These are phyloP conservation scores for Tricholoma sp. DNA, from an alignment of 768 basidiomycete species.

Conservation along the genomic window DNA sequence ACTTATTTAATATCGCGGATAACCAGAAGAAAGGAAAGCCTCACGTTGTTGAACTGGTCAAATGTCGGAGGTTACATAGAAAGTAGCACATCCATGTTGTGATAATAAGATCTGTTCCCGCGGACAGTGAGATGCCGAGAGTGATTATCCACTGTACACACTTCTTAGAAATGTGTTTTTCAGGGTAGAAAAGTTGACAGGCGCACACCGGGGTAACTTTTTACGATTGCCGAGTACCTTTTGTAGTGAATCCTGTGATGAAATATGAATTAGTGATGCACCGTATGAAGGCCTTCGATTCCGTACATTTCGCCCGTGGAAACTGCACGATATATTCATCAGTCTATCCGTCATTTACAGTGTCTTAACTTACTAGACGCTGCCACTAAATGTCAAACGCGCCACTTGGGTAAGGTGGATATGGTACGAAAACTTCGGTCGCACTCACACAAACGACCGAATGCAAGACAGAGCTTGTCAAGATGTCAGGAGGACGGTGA, in stretches of 20 bases:
- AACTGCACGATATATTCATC: constrained; percentile 7
- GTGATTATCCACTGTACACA: constrained; percentile 36
- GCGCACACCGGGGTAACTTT: constrained; percentile 18
- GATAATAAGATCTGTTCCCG: constrained; percentile 33
- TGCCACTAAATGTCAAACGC: constrained; percentile 11
- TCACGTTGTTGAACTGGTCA: constrained; percentile 25
- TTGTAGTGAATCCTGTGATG: constrained; percentile 12
- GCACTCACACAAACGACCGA: constrained; percentile 18
- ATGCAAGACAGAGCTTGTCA: constrained; percentile 15
- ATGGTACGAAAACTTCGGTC: not conserved
- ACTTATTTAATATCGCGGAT: not conserved
- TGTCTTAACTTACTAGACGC: constrained; percentile 13
- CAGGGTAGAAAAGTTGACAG: not conserved
- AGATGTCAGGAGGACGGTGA: not conserved
- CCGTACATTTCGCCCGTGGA: constrained; percentile 21
- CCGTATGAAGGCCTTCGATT: no score
- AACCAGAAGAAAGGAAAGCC: not conserved
- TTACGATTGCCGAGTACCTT: constrained; percentile 12
- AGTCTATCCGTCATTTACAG: not conserved
- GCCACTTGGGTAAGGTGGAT: not conserved
- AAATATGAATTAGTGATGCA: not conserved
- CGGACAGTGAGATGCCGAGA: constrained; percentile 35
- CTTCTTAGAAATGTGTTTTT: not conserved
- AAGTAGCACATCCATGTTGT: constrained; percentile 33
- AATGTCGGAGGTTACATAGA: constrained; percentile 25